Base-by-base conservation (phyloP, 179 eudicot genomes). In the Vitellaria paradoxa region DNA sequence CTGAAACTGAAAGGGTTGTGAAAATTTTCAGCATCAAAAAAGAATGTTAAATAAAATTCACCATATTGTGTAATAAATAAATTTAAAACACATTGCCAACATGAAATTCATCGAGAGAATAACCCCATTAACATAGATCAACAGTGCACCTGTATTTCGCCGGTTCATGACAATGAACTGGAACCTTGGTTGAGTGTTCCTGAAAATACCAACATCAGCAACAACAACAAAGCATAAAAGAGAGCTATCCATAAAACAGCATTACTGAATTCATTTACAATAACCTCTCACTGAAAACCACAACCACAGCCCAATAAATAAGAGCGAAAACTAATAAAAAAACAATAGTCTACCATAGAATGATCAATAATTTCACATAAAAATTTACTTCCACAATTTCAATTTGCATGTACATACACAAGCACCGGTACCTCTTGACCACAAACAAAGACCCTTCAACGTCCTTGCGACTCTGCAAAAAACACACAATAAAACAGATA, bases 161-260 rank as follows among this genome's bases (percentile, higher is more conserved):
- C 96, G 88, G 78, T 94, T 94, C 98, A 94, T 94, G n/a, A 94
- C 97, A 81, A 94, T 91, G 76, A 94, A 94, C 87, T 94, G 98
- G 81, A 93, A 91, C 78, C 97, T 88, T 2, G 98, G 98, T 56
- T 94, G 93, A 40, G 89, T 84, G 78, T 82, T 91, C 97, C 98
- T 93, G 84, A 21, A 76, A 81, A 26, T 47, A 73, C 66, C 75
- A 72, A 5, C 17, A 37, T 55, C 62, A 37, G 49, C 62, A 55
- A 37, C 37, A 30, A 68, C 20, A 65, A 37, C 42, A 37, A 37
- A 2, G n/a, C n/a, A n/a, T n/a, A n/a, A n/a, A 30, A 71, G n/a
- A 13, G 26, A 46, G 12, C 17, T 53, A 8, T 61, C 17, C 68
- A 77, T 2, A 49, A 21, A 52, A 30, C 26, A 46, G 70, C 24